Evolutionary conservation across 441 rosid species (phyloP).

Genomic region (Dalechampia spathulata): DNA sequence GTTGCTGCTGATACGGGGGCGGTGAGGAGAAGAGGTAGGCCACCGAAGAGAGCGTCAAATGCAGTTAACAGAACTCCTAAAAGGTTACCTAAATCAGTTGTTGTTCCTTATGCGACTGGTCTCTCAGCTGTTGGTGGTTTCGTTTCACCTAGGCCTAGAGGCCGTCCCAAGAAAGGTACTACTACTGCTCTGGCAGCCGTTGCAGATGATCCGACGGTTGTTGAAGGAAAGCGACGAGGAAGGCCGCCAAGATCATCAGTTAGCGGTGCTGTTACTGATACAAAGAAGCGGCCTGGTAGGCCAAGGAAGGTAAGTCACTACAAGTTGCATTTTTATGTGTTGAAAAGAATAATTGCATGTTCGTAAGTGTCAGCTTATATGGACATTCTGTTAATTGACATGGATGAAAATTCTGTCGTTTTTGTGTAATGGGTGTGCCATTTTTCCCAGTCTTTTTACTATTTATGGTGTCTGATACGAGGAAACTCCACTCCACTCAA

Average conservation of each 20-base stretch:
- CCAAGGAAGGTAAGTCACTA: constrained; percentile 55
- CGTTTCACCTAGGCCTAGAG: constrained; percentile 34
- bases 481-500: no score
- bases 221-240: constrained; percentile 45
- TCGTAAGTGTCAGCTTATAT: no score
- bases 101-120: constrained; percentile 34
- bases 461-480: no score
- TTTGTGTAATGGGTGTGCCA: no score
- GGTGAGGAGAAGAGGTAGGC: constrained; percentile 46
- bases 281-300: constrained; percentile 35
- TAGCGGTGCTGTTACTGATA: constrained; percentile 30
- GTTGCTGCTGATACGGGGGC: no score
- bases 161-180: constrained; percentile 49
- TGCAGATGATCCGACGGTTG: constrained; percentile 4
- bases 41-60: constrained; percentile 24
- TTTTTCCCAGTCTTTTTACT: no score
- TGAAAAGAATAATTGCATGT: no score
- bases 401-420: no score
- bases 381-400: no score
- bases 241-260: constrained; percentile 45
- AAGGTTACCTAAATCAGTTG: constrained; percentile 34
- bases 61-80: constrained; percentile 41
- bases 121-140: neutral
- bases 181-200: constrained; percentile 10
- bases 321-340: no score